Conservation (phyloP, 129 eudicot species). For the Silybum marianum region DNA sequence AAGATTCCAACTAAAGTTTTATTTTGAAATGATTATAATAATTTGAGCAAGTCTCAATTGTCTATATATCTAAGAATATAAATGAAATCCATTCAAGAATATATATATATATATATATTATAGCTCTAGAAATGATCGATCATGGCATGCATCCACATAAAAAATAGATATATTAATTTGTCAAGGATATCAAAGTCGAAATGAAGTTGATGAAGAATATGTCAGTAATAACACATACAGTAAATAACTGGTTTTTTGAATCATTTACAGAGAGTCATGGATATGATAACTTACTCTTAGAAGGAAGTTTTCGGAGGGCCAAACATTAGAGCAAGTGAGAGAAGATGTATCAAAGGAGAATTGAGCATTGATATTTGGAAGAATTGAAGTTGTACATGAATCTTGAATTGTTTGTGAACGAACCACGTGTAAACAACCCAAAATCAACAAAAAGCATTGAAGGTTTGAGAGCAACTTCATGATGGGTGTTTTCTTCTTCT, state of each 20-base stretch:
- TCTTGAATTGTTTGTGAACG: slow-evolving; percentile 59
- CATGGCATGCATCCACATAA: background rate
- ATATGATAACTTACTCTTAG: slow-evolving; percentile 60
- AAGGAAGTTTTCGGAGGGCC: slow-evolving; percentile 61
- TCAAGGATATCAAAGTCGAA: background rate
- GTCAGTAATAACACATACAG: background rate
- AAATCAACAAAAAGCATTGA: slow-evolving; percentile 21
- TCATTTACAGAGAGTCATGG: background rate
- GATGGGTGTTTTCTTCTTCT: slow-evolving; percentile 19
- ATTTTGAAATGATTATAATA: too few species aligned
- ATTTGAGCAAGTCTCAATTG: background rate
- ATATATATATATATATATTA: background rate
- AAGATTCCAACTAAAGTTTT: background rate
- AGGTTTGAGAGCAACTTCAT: slow-evolving; percentile 29
- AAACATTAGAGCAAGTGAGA: slow-evolving; percentile 59
- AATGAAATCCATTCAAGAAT: too few species aligned
- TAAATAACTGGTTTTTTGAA: background rate
- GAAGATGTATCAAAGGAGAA: slow-evolving; percentile 59
- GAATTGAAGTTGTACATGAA: slow-evolving; percentile 51
- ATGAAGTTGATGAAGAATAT: background rate
- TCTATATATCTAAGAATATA: too few species aligned
- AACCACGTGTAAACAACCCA: slow-evolving; percentile 30
- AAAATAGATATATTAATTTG: background rate
- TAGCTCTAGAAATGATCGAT: background rate
- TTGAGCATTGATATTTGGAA: slow-evolving; percentile 31